Base-by-base conservation (phyloP, 2,329 filamentous ascomycete genomes). In the Dactylellina drechsleri region DNA sequence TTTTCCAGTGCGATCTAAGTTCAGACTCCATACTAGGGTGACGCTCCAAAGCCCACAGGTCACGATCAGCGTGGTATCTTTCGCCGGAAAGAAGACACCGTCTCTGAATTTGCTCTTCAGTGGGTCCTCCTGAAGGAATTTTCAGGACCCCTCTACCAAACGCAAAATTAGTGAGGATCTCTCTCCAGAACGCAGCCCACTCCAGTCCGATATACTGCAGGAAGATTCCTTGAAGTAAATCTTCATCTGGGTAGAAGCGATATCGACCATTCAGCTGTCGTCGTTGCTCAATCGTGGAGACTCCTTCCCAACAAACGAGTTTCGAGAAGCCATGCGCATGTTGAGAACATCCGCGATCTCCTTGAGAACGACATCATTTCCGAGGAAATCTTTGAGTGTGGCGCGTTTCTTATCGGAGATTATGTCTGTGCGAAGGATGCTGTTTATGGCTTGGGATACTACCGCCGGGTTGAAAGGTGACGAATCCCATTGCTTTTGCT, bases 331-430 rank as follows among this genome's bases (percentile, higher is more conserved):
- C 52, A 87, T 82, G 52, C 86, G 82, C 83, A 88, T 86, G 70
- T 87, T 88, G 45, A 88, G 80, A 8, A 88, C 86, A 78, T 88
- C 86, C 7, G 83, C 84, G 6, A 88, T 83, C 76, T 88, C 86
- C 31, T 82, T 82, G 0, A 86, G 80, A 1, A 88, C 85, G 5
- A 83, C 82, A 0, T 83, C 79, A 61, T 85, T 86, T 18, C 81
- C 82, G 65, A 84, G 80, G 50, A 87, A 85, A 50, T 86, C 85
- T 56, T 84, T 84, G 49, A 88, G 80, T 2, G 84, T 84, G 15
- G 81, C 80, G 5, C 82, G 81, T 78, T 88, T 88, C 60, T 86
- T 83, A 1, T 85, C 84, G 2, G 83, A 84, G 49, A 88, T 81
- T 1, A 87, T 79, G 76, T 87, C 86, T 1, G 83, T 82, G 23